phyloP scores from a whole-genome alignment of 2,329 filamentous ascomycete genomes.

The Hymenotorrendiella dingleyae region DNA sequence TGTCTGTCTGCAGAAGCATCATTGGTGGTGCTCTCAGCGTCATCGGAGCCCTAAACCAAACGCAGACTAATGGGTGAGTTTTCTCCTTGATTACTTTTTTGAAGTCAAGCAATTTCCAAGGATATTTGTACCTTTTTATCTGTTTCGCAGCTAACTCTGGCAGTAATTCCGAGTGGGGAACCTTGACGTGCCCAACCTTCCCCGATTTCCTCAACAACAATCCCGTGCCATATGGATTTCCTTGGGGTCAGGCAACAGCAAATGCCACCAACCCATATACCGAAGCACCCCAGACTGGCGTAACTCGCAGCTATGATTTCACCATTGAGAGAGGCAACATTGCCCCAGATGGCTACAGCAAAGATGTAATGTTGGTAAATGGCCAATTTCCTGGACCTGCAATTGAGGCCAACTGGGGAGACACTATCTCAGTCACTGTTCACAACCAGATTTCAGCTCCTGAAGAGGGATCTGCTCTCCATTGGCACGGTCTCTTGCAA shows the following conservation, averaged over 20 bases:
- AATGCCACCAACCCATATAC: conserved; percentile 34
- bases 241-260: conserved; percentile 44
- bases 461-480: conserved; percentile 32
- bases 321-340: conserved; percentile 27
- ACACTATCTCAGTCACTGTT: conserved; percentile 54
- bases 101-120: too few relatives aligned
- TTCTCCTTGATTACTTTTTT: not conserved
- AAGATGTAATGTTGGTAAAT: conserved; percentile 48
- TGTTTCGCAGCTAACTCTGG: not conserved
- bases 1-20: too few relatives aligned
- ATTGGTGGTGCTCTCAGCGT: not conserved
- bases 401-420: conserved; percentile 35
- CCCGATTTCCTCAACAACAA: conserved; percentile 42
- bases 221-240: conserved; percentile 42
- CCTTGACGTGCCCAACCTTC: conserved; percentile 28
- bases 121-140: too few relatives aligned
- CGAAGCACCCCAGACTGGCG: conserved; percentile 35
- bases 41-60: not conserved
- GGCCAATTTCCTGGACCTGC: conserved; percentile 32
- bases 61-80: not conserved
- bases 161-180: conserved; percentile 28
- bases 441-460: conserved; percentile 57
- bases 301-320: conserved; percentile 32
- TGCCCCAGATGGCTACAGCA: conserved; percentile 35
- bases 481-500: conserved; percentile 48